A percentile compares a stretch with the other conserved stretches of the same genome.
phyloP scores from a whole-genome alignment of 441 rosid genomes.

The Sinapis alba region DNA sequence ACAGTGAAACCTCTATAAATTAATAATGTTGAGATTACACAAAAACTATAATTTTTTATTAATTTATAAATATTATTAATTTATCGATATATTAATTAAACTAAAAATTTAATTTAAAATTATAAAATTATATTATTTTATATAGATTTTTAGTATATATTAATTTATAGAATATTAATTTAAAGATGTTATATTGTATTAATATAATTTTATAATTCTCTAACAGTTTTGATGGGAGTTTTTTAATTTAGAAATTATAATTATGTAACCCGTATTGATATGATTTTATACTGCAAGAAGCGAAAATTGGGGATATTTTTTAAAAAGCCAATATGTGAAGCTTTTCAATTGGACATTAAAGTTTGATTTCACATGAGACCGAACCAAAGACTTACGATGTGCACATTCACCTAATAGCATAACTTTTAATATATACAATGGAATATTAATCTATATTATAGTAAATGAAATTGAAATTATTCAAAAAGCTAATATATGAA shows the following conservation, averaged over 20 bases:
- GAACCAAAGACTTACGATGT: conserved; percentile 28
- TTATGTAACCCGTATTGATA: background rate
- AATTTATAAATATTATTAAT: no score
- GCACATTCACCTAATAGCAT: conserved; percentile 3
- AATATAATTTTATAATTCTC: background rate
- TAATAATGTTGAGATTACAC: no score
- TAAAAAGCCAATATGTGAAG: conserved; percentile 22
- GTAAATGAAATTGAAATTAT: background rate
- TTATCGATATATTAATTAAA: no score
- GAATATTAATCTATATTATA: background rate
- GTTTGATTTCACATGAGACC: conserved; percentile 38
- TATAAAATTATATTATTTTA: no score
- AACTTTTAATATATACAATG: background rate
- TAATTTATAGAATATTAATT: no score
- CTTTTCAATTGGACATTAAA: conserved; percentile 24
- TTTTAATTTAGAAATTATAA: background rate
- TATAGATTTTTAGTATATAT: no score
- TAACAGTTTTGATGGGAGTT: background rate
- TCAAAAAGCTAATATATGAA: conserved; percentile 20
- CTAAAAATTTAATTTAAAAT: no score
- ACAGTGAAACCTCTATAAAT: no score
- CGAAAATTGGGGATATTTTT: conserved; percentile 15
- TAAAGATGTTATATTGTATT: no score
- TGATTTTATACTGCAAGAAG: conserved; percentile 1
- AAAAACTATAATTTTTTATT: no score